A percentile compares a stretch with the other conserved stretches of the same genome.
These are phyloP conservation scores for Rhodotorula sp. DNA, from an alignment of 1,284 basidiomycete species.

Conservation along the genomic window DNA sequence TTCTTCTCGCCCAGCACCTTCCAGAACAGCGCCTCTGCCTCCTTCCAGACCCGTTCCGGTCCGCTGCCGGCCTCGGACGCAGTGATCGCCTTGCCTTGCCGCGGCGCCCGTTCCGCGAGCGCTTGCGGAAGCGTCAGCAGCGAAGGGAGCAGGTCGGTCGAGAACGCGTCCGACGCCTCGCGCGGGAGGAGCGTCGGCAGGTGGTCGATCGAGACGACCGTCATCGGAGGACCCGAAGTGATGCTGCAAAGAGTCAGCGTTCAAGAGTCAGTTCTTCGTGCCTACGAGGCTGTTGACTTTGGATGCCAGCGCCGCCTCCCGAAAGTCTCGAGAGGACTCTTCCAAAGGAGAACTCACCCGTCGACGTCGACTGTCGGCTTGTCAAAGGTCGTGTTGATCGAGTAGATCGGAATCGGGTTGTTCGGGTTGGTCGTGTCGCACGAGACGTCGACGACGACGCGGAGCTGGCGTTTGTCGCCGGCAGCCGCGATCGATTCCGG, in stretches of 20 bases:
- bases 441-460: constrained; percentile 93
- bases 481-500: constrained; percentile 69
- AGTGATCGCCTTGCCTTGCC: constrained; percentile 30
- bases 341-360: constrained; percentile 22
- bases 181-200: constrained; percentile 92
- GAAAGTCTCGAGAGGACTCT: too few species aligned
- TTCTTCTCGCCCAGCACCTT: constrained; percentile 61
- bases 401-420: constrained; percentile 97
- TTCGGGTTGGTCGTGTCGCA: constrained; percentile 99
- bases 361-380: constrained; percentile 85
- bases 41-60: constrained; percentile 78
- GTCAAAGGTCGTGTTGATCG: constrained; percentile 91
- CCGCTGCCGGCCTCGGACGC: constrained; percentile 18
- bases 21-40: constrained; percentile 82
- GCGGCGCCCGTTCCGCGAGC: constrained; percentile 21
- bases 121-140: constrained; percentile 64
- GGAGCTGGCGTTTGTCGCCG: constrained; percentile 66
- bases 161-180: constrained; percentile 97
- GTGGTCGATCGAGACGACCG: constrained; percentile 96
- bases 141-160: constrained; percentile 81
- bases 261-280: background rate
- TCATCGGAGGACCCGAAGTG: constrained; percentile 60
- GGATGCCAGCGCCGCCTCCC: background rate
- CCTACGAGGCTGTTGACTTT: background rate
- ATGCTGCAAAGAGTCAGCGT: constrained; percentile 49